Percentiles rank a stretch among this genome's conserved stretches.
phyloP scores from a whole-genome alignment of 805 yeast species.

The Kluyveromyces dobzhanskii region DNA sequence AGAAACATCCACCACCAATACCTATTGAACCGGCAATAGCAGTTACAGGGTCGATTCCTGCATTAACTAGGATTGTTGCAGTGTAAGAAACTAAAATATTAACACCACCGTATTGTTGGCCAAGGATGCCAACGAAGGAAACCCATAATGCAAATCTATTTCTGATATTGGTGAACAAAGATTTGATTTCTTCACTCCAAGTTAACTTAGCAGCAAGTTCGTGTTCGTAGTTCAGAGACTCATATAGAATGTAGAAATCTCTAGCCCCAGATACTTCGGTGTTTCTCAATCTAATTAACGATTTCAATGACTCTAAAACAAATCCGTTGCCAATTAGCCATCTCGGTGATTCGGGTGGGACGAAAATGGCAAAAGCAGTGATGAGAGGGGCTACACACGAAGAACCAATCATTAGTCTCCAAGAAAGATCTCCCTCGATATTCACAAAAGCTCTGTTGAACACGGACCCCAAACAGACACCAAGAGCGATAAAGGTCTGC shows the following conservation, averaged over 20 bases:
- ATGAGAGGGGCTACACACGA: conserved; percentile 52
- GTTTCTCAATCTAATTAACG: conserved; percentile 40
- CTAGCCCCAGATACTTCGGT: conserved; percentile 51
- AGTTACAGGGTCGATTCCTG: conserved; percentile 35
- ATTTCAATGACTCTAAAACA: conserved; percentile 40
- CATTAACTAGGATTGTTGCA: conserved; percentile 38
- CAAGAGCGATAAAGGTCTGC: conserved; percentile 72
- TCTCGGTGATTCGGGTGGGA: conserved; percentile 64
- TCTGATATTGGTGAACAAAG: conserved; percentile 38
- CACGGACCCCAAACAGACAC: conserved; percentile 60
- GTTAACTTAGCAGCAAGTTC: conserved; percentile 34
- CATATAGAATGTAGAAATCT: conserved; percentile 52
- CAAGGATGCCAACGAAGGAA: conserved; percentile 41
- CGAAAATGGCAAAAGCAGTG: conserved; percentile 42
- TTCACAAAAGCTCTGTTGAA: conserved; percentile 50
- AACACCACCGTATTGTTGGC: conserved; percentile 50
- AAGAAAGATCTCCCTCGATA: conserved; percentile 37
- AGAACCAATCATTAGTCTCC: conserved; percentile 63
- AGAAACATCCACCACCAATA: conserved; percentile 38
- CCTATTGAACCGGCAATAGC: conserved; percentile 44
- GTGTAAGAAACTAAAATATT: conserved; percentile 46
- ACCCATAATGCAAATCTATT: conserved; percentile 45
- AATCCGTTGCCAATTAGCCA: conserved; percentile 53
- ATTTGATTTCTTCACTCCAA: conserved; percentile 30
- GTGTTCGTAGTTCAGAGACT: conserved; percentile 41